Percentiles rank a stretch among this genome's conserved stretches.
Conservation (phyloP, 2,329 filamentous ascomycete species). For the Ascochyta koolunga region DNA sequence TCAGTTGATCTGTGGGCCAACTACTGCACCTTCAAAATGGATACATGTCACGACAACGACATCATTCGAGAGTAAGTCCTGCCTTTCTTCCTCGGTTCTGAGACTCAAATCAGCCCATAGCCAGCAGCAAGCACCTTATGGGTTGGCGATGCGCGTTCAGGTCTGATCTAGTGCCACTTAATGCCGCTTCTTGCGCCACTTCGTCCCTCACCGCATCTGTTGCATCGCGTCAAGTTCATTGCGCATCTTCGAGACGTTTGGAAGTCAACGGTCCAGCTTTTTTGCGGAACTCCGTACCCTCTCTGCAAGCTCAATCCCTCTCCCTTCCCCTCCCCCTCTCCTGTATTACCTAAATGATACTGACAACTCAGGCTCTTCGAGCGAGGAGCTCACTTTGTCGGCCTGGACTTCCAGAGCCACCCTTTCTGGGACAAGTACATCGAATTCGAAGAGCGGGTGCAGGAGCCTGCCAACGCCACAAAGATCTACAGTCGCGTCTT, state of each 20-base stretch:
- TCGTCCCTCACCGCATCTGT: slow-evolving; percentile 37
- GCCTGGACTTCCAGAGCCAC: slow-evolving; percentile 90
- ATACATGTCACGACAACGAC: slow-evolving; percentile 92
- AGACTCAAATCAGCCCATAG: slow-evolving; percentile 38
- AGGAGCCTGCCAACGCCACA: slow-evolving; percentile 68
- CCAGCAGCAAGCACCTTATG: slow-evolving; percentile 25
- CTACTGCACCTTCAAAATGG: slow-evolving; percentile 97
- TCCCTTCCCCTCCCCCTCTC: slow-evolving; percentile 11
- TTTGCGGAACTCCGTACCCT: slow-evolving; percentile 15
- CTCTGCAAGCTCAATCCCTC: slow-evolving; percentile 26
- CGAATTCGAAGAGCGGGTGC: slow-evolving; percentile 88
- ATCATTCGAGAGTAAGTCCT: slow-evolving; percentile 98
- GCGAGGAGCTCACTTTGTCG: slow-evolving; percentile 81
- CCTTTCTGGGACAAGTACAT: slow-evolving; percentile 99
- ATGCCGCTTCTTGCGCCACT: slow-evolving; percentile 44
- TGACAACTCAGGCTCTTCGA: slow-evolving; percentile 77
- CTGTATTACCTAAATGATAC: slow-evolving; percentile 7
- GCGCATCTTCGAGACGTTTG: slow-evolving; percentile 14
- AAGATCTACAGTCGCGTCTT: slow-evolving; percentile 82
- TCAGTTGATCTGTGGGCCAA: slow-evolving; percentile 97
- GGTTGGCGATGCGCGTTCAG: slow-evolving; percentile 23
- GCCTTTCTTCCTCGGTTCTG: slow-evolving; percentile 35
- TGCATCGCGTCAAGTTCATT: slow-evolving; percentile 22
- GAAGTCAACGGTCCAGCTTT: slow-evolving; percentile 22
- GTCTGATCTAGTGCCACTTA: slow-evolving; percentile 29